phyloP scores from a whole-genome alignment of 805 yeast genomes.

The Candida broadrunensis region DNA sequence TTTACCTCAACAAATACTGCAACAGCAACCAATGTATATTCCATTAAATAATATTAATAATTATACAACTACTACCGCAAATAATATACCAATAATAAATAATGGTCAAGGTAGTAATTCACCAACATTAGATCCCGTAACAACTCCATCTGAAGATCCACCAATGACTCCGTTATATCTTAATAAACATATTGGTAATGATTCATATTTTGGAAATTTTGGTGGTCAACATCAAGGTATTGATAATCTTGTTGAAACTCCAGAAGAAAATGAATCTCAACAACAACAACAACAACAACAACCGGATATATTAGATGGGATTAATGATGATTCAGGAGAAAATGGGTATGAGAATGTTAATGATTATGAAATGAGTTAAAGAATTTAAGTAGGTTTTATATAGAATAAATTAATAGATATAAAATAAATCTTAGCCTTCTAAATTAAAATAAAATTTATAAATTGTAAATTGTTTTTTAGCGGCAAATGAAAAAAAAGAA shows the following conservation, averaged over 20 bases:
- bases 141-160: constrained; percentile 39
- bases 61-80: background rate
- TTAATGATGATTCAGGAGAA: background rate
- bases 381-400: too few relatives aligned
- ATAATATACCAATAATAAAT: background rate
- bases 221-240: background rate
- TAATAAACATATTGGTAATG: constrained; percentile 6
- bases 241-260: background rate
- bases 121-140: constrained; percentile 39
- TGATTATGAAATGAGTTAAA: background rate
- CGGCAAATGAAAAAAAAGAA: too few relatives aligned
- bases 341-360: background rate
- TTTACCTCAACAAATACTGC: constrained; percentile 12
- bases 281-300: too few relatives aligned
- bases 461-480: too few relatives aligned
- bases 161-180: constrained; percentile 43
- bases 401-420: too few relatives aligned
- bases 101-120: constrained; percentile 14
- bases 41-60: background rate
- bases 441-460: too few relatives aligned
- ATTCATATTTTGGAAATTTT: background rate
- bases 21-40: constrained; percentile 6
- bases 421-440: too few relatives aligned
- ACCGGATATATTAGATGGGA: background rate
- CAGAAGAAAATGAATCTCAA: background rate